Evolutionary conservation across 2,329 filamentous ascomycete species (phyloP).

Genomic region (Lizonia empirigonia): DNA sequence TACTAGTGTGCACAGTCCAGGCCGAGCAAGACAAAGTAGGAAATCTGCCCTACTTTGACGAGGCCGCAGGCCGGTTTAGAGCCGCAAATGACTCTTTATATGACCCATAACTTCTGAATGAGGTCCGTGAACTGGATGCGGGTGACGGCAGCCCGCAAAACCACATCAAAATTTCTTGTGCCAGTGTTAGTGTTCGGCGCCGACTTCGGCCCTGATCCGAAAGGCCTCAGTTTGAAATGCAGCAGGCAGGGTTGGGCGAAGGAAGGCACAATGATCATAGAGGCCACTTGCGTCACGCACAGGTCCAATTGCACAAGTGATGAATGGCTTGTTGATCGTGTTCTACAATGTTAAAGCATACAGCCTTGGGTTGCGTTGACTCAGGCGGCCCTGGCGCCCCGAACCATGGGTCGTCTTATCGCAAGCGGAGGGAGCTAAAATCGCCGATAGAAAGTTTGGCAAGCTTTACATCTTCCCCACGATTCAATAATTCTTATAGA

Average conservation of each 20-base stretch:
- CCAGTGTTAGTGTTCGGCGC: slow-evolving; percentile 25
- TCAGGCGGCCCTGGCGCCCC: slow-evolving; percentile 14
- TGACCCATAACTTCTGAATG: slow-evolving; percentile 6
- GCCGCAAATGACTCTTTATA: slow-evolving; percentile 17
- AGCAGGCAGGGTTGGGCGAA: background rate
- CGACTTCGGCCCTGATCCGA: slow-evolving; percentile 24
- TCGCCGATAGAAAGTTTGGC: slow-evolving; percentile 40
- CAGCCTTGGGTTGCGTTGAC: slow-evolving; percentile 11
- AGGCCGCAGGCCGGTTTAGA: slow-evolving; percentile 12
- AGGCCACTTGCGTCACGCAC: no score
- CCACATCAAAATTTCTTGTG: slow-evolving; percentile 32
- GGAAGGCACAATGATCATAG: background rate
- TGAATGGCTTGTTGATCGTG: background rate
- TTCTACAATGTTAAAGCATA: background rate
- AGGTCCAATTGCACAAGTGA: background rate
- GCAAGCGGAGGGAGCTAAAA: slow-evolving; percentile 39
- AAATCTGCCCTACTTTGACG: slow-evolving; percentile 11
- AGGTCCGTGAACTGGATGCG: slow-evolving; percentile 14
- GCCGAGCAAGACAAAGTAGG: slow-evolving; percentile 7
- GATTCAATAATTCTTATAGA: slow-evolving; percentile 37
- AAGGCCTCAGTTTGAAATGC: slow-evolving; percentile 8
- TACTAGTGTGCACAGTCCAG: slow-evolving; percentile 13
- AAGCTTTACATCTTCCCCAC: slow-evolving; percentile 42
- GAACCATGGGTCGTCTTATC: slow-evolving; percentile 19
- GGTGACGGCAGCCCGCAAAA: slow-evolving; percentile 14